Evolutionary conservation across 176 grass and related monocot species (phyloP), one percentile per base, ranked within the genome.

Genomic region (Saccharum spontaneum): DNA sequence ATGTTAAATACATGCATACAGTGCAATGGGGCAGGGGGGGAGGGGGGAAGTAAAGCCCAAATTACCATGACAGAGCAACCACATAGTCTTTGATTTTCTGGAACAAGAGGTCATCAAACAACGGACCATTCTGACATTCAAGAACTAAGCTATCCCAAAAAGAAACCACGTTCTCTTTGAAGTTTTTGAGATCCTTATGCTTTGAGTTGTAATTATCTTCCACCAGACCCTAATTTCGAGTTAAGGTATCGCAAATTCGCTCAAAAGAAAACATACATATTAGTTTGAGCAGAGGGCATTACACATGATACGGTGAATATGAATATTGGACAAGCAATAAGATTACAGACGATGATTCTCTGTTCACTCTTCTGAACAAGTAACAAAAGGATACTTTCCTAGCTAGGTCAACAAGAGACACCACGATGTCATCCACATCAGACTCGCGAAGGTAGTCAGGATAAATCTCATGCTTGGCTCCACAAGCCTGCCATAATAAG

Each of bases 121-220:
- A 79, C 40, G 97, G 93, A 28, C 93, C 97, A 75, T 98, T 93
- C 88, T 98, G 97, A 77, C 97, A 98, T 71, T 98, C 93, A 76
- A 92, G 78, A 26, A 98, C 91, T 79, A 98, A 85, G 52, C 33
- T 88, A 72, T 98, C 88, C 97, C 93, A 98, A 82, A 98, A 98
- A 78, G 81, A 88, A 81, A 89, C 83, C 80, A 98, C 78, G 87
- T 98, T 98, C 61, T 95, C 97, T 83, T 94, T 98, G 75, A 98
- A 98, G 83, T 69, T 79, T 78, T 96, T 98, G 39, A 98, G 89
- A 26, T 96, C 93, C 67, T 96, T 98, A 46, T 90, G 86, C 84
- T 98, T 98, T 76, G 93, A 83, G 79, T 49, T 94, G 72, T 94
- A 94, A 86, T 94, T 82, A 90, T 98, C 96, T 75, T 98, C 96